Evolutionary conservation across 345 rosid species (phyloP), one percentile per base, ranked within the genome.

Genomic region (Cardamine resedifolia): DNA sequence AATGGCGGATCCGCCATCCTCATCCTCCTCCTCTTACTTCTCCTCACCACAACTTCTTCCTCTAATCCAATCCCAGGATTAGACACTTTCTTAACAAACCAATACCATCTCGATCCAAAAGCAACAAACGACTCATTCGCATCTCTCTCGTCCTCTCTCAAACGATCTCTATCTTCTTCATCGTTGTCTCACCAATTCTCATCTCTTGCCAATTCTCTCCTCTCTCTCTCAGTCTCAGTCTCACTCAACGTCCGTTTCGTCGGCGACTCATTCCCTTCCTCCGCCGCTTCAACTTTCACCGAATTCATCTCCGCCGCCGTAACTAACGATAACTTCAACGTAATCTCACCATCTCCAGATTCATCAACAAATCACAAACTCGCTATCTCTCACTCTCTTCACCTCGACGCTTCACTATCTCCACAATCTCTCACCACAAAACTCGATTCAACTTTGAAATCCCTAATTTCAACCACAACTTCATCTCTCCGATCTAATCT

Each of bases 401-500:
- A 83, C 60, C 84, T 83, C 58, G 87, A 85, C 73, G 74, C 86
- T 50, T 79, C 85, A 12, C 77, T 78, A 27, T 79, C 87, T 23
- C 69, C 83, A 6, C 61, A 70, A 33, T 74, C 87, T 1, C 79
- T 85, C 63, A 61, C 85, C 58, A 66, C 87, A 36, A 73, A 81
- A 75, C 87, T 90, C 59, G 78, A 87, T 60, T 60, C 72, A 5
- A 70, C 90, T 33, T 68, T 92, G 66, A 66, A 66, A 52, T 64
- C 84, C 31, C 75, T 80, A 0, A 70, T 87, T 65, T 70, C 82
- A 67, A 23, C 60, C 5, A 19, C 86, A 5, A 53, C 95, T 10
- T 73, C 92, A 10, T 83, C 92, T 10, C 85, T 89, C 78, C 86
- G 90, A 23, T 84, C 88, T 21, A 71, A 82, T 8, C 92, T 95